Conservation (phyloP, 2,329 filamentous ascomycete genomes). For the Periconia sp. region DNA sequence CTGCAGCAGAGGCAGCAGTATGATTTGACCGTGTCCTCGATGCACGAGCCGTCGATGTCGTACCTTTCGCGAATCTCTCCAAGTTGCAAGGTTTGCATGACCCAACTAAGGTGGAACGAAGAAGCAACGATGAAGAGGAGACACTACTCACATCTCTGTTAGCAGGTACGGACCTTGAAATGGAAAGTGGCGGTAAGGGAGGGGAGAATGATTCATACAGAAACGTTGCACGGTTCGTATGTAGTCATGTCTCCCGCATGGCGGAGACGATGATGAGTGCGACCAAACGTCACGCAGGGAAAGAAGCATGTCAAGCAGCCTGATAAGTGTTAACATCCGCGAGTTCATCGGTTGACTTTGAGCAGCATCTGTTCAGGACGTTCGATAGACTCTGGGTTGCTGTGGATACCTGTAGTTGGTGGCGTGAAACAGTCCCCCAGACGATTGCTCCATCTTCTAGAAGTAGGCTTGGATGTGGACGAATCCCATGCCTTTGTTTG, state of each 20-base stretch:
- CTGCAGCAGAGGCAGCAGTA: constrained; percentile 29
- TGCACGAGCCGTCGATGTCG: constrained; percentile 24
- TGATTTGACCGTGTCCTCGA: constrained; percentile 18
- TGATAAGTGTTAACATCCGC: neutral
- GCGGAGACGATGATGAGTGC: constrained; percentile 37
- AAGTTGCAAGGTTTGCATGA: constrained; percentile 23
- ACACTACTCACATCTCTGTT: constrained; percentile 14
- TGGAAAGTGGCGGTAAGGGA: neutral
- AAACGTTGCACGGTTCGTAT: constrained; percentile 36
- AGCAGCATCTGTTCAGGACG: neutral
- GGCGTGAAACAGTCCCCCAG: constrained; percentile 28
- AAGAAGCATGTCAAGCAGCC: constrained; percentile 14
- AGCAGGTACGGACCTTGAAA: neutral
- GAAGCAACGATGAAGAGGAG: constrained; percentile 18
- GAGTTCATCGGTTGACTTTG: too few relatives aligned
- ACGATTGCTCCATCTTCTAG: constrained; percentile 5
- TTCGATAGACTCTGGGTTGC: neutral
- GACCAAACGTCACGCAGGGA: constrained; percentile 42
- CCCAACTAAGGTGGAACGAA: constrained; percentile 18
- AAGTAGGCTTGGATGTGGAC: neutral
- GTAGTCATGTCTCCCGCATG: constrained; percentile 32
- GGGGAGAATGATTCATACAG: constrained; percentile 16
- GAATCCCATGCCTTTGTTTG: constrained; percentile 1
- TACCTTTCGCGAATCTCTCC: constrained; percentile 25
- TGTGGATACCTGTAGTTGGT: constrained; percentile 19